Percentiles rank a stretch among this genome's conserved stretches.
These are phyloP conservation scores for Calonectria crousiana DNA, from an alignment of 2,329 filamentous ascomycete species.

Conservation along the genomic window DNA sequence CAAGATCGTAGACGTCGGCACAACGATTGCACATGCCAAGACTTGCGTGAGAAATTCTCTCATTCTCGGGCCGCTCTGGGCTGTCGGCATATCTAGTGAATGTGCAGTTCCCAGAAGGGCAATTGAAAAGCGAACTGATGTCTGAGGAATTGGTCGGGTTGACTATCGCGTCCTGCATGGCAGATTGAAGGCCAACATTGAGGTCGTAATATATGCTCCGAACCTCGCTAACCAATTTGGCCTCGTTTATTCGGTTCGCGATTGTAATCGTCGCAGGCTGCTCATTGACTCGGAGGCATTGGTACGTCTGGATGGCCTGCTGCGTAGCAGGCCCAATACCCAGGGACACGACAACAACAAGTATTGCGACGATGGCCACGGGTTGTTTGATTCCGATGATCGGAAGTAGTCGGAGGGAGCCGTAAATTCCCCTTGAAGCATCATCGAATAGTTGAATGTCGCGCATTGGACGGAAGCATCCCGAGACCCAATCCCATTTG, in stretches of 20 bases:
- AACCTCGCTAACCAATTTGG: neutral
- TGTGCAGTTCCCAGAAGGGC: neutral
- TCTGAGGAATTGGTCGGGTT: neutral
- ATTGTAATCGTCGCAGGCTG: neutral
- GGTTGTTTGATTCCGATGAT: neutral
- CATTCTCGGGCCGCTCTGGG: neutral
- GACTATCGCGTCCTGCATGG: neutral
- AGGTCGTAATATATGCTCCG: neutral
- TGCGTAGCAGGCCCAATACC: neutral
- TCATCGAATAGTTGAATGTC: neutral
- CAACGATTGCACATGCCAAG: too few relatives aligned
- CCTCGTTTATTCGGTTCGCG: neutral
- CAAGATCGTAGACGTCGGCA: too few relatives aligned
- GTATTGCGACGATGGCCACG: neutral
- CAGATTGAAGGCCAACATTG: neutral
- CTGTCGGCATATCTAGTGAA: neutral
- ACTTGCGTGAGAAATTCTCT: neutral
- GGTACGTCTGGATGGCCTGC: neutral
- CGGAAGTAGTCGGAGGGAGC: neutral
- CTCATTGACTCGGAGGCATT: neutral
- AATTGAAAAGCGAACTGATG: neutral
- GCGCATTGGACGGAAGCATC: neutral
- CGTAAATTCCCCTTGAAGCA: neutral
- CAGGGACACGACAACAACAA: neutral
- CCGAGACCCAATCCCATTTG: neutral